Evolutionary conservation across 129 eudicot species (phyloP), one percentile per base, ranked within the genome.

Genomic region (Chrysanthemum lavandulifolium): DNA sequence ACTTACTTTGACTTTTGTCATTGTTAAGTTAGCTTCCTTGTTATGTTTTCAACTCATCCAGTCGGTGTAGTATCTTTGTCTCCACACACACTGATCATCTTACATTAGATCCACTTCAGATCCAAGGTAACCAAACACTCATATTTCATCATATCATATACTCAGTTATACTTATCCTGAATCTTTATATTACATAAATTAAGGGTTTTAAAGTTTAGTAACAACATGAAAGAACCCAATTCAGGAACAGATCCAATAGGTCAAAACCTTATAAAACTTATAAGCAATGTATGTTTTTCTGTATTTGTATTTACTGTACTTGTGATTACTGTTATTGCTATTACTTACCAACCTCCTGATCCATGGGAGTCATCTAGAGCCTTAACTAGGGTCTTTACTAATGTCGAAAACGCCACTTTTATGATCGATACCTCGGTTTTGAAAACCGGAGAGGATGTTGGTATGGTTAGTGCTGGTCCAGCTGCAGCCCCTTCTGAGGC

Each of bases 271-370:
- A 88, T 95, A 3, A 88, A 95, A 81, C 84, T 84, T 10, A 86
- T 95, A 33, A 95, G 99, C 89, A 95, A 95, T 82, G 97, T 90
- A 40, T 95, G 97, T 65, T 95, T 95, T 88, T 90, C 99, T 14
- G 88, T 86, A 1, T 95, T 95, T 58, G 99, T 95, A 8, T 95
- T 95, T 76, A 76, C 94, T 3, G 99, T 95, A 10, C 86, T 95
- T 58, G 85, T 95, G 19, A 55, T 85, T 31, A 90, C 97, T 55
- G 99, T 95, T 23, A 88, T 95, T 67, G 99, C 99, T 13, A 88
- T 95, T 51, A 88, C 97, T n/a, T 95, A 95, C 83, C 91, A 95
- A 83, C 96, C 99, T 8, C 99, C 99, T 73, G 97, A 95, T 78
- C 99, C 99, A 53, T 95, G 99, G 99, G 93, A 88, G 18, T 90